Evolutionary conservation across 2,329 filamentous ascomycete genomes (phyloP).

Genomic region (Aureobasidium subglaciale): DNA sequence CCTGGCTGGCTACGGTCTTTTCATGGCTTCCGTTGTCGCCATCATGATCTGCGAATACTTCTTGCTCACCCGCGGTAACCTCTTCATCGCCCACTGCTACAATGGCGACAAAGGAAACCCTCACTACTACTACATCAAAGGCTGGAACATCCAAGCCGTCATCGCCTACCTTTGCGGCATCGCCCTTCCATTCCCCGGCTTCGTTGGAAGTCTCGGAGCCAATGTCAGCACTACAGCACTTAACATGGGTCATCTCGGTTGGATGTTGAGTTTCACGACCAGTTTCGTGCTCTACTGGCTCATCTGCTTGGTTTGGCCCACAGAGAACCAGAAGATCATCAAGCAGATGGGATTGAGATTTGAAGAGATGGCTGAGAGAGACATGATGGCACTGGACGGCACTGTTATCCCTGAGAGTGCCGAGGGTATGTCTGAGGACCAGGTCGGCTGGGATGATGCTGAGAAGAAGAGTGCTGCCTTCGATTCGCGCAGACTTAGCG

Average conservation of each 20-base stretch:
- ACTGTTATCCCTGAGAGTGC: constrained; percentile 16
- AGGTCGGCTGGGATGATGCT: not conserved
- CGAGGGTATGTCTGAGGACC: constrained; percentile 5
- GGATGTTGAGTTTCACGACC: constrained; percentile 54
- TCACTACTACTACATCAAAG: constrained; percentile 46
- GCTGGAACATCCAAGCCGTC: constrained; percentile 53
- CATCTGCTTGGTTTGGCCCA: constrained; percentile 35
- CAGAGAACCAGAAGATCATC: constrained; percentile 30
- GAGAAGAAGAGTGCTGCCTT: constrained; percentile 14
- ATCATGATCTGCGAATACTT: constrained; percentile 57
- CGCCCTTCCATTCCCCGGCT: constrained; percentile 49
- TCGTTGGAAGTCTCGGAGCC: constrained; percentile 39
- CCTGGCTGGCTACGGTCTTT: constrained; percentile 39
- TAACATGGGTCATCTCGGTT: constrained; percentile 49
- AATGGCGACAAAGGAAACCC: constrained; percentile 41
- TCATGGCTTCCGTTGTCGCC: constrained; percentile 52
- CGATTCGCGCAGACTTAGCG: constrained; percentile 4
- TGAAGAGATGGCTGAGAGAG: constrained; percentile 22
- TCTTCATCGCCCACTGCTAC: constrained; percentile 30
- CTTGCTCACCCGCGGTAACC: constrained; percentile 40
- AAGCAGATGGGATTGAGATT: constrained; percentile 28
- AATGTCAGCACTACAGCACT: constrained; percentile 28
- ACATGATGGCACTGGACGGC: constrained; percentile 19
- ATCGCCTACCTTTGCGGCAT: constrained; percentile 51
- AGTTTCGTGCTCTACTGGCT: constrained; percentile 49